Evolutionary conservation across 139 green algal species (phyloP).

Genomic region (Astrephomene gubernaculifera): DNA sequence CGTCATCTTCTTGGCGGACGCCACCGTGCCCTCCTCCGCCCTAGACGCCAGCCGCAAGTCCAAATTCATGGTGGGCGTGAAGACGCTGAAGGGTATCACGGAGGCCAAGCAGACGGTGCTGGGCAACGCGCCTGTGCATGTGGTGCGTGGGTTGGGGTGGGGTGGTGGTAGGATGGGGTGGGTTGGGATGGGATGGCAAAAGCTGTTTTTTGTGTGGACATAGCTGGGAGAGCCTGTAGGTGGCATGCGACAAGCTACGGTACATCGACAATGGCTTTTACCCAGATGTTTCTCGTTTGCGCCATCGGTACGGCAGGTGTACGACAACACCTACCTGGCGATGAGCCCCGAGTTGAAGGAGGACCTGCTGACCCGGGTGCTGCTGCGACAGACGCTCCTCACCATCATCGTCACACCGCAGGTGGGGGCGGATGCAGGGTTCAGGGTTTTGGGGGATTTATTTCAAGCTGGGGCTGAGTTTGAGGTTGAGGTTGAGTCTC

Average conservation of each 20-base stretch:
- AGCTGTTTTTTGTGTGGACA: not conserved
- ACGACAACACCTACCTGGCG: slow-evolving; percentile 15
- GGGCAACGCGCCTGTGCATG: slow-evolving; percentile 24
- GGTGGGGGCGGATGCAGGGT: not conserved
- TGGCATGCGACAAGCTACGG: not conserved
- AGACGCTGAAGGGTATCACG: not conserved
- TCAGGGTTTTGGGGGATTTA: not conserved
- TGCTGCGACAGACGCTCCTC: slow-evolving; percentile 3
- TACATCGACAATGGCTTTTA: not conserved
- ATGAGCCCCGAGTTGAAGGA: not conserved
- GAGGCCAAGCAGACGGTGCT: not conserved
- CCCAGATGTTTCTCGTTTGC: not conserved
- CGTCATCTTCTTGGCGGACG: not conserved
- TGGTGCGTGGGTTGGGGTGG: not conserved
- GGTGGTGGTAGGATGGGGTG: not conserved
- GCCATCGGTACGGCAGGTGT: not conserved
- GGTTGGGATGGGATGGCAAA: not conserved
- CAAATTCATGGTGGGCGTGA: not conserved
- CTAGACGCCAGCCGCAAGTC: slow-evolving; percentile 6
- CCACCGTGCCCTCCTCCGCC: not conserved
- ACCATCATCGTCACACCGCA: slow-evolving; percentile 7
- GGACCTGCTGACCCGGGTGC: slow-evolving; percentile 17
- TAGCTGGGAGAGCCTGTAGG: not conserved
- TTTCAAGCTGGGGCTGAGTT: not conserved
- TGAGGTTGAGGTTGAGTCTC: not conserved